phyloP scores from a whole-genome alignment of 352 stramenopile genomes.

The Elongisporangium undulatum region DNA sequence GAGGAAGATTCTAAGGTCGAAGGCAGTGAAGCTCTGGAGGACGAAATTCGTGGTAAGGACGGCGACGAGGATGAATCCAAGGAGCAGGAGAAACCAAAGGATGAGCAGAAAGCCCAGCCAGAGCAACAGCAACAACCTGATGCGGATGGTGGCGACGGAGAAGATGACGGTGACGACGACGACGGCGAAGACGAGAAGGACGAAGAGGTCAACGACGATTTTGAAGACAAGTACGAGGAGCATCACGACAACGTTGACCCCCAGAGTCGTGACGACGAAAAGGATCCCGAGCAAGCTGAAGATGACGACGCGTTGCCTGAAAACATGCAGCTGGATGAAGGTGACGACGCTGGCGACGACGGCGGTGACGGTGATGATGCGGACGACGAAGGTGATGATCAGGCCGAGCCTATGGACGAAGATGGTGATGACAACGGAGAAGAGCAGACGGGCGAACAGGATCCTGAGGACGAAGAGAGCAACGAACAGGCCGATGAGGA shows the following conservation, averaged over 20 bases:
- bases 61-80: constrained; percentile 85
- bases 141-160: constrained; percentile 34
- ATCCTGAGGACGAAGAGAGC: constrained; percentile 49
- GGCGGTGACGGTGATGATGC: constrained; percentile 33
- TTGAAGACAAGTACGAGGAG: constrained; percentile 84
- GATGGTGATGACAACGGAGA: constrained; percentile 19
- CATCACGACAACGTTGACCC: constrained; percentile 60
- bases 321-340: constrained; percentile 78
- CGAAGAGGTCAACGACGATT: constrained; percentile 90
- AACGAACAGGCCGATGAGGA: constrained; percentile 67
- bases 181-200: constrained; percentile 55
- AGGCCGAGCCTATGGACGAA: constrained; percentile 51
- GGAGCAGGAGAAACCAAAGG: constrained; percentile 57
- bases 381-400: constrained; percentile 50
- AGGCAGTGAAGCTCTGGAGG: constrained; percentile 66
- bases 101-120: constrained; percentile 38
- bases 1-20: constrained; percentile 85
- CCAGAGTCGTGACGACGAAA: constrained; percentile 44
- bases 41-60: constrained; percentile 88
- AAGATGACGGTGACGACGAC: constrained; percentile 31
- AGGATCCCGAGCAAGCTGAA: constrained; percentile 46
- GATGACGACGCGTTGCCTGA: constrained; percentile 80
- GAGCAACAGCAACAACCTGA: constrained; percentile 49
- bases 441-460: constrained; percentile 25
- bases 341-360: constrained; percentile 31